These are phyloP conservation scores for Hygrophoropsis aurantiaca DNA, from an alignment of 768 basidiomycete species.

Conservation along the genomic window DNA sequence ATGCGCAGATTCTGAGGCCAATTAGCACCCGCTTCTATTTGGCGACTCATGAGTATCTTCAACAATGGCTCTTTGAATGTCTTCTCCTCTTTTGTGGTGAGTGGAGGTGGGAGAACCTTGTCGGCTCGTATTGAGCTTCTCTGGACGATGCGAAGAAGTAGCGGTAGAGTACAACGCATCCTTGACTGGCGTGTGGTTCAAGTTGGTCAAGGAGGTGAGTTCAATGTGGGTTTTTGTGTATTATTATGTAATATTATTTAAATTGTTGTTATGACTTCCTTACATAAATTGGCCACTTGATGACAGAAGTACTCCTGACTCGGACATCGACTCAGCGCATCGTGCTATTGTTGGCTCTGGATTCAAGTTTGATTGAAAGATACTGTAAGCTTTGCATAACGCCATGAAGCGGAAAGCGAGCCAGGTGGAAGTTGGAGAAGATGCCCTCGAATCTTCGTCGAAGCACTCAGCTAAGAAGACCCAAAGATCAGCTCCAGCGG, in stretches of 20 bases:
- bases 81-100: constrained; percentile 29
- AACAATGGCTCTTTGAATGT: constrained; percentile 36
- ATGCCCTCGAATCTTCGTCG: neutral
- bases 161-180: constrained; percentile 4
- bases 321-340: too few relatives aligned
- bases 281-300: too few relatives aligned
- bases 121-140: constrained; percentile 25
- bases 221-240: too few relatives aligned
- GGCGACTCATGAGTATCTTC: constrained; percentile 40
- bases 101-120: constrained; percentile 28
- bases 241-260: too few relatives aligned
- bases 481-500: constrained; percentile 6
- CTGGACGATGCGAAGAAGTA: constrained; percentile 36
- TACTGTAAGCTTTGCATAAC: too few relatives aligned
- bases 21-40: constrained; percentile 34
- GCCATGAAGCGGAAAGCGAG: constrained; percentile 1
- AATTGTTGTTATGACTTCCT: too few relatives aligned
- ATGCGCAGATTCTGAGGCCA: constrained; percentile 53
- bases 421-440: neutral
- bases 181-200: neutral
- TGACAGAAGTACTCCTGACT: too few relatives aligned
- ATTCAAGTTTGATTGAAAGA: too few relatives aligned
- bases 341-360: too few relatives aligned
- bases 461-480: constrained; percentile 12
- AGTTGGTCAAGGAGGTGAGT: too few relatives aligned